Evolutionary conservation across 345 rosid species (phyloP).

Genomic region (Salix caprea): DNA sequence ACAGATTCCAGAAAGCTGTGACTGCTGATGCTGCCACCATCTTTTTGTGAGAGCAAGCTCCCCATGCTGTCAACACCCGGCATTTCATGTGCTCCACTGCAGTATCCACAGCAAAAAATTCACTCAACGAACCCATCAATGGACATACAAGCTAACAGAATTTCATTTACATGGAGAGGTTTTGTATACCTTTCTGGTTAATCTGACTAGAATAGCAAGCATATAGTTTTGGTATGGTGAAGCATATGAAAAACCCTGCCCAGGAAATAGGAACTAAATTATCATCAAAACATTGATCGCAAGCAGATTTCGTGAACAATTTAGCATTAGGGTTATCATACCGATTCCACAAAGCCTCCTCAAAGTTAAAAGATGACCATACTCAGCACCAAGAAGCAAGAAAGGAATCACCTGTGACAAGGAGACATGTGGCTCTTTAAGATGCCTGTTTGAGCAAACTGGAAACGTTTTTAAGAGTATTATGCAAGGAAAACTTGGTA

Average conservation of each 20-base stretch:
- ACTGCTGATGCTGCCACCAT: slow-evolving; percentile 65
- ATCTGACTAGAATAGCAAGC: slow-evolving; percentile 57
- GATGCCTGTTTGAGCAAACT: slow-evolving; percentile 6
- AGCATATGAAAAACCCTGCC: slow-evolving; percentile 78
- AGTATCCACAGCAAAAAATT: neutral
- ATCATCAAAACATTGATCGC: neutral
- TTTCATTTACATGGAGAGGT: neutral
- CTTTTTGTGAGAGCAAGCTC: slow-evolving; percentile 81
- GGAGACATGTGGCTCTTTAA: slow-evolving; percentile 4
- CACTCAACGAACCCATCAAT: slow-evolving; percentile 7
- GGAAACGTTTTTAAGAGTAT: neutral
- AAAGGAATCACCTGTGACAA: slow-evolving; percentile 69
- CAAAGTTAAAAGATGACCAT: slow-evolving; percentile 70
- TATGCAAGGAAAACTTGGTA: neutral
- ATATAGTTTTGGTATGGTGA: slow-evolving; percentile 66
- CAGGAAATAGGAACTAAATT: neutral
- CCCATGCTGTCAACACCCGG: slow-evolving; percentile 59
- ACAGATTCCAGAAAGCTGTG: slow-evolving; percentile 87
- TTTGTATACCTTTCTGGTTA: slow-evolving; percentile 48
- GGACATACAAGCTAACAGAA: neutral
- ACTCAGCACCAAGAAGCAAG: slow-evolving; percentile 82
- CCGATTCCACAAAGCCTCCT: slow-evolving; percentile 76
- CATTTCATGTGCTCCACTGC: slow-evolving; percentile 51
- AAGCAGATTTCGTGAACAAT: neutral
- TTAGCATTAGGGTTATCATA: slow-evolving; percentile 18